Percentiles rank a stretch among this genome's conserved stretches.
These are phyloP conservation scores for Glaciozyma antarctica DNA, from an alignment of 768 basidiomycete genomes.

Conservation along the genomic window DNA sequence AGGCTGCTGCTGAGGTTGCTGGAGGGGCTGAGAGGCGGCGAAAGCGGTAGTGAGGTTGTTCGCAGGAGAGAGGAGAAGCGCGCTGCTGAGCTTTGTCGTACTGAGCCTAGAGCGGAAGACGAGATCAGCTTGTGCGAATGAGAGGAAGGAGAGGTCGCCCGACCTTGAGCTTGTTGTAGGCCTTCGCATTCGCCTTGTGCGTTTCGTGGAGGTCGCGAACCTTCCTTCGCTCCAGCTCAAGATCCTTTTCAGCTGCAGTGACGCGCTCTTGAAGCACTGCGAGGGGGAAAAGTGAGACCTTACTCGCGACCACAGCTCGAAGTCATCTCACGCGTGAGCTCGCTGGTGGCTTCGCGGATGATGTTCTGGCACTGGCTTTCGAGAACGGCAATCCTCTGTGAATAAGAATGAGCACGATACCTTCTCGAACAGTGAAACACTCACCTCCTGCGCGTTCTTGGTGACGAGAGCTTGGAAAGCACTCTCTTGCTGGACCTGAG, in stretches of 20 bases:
- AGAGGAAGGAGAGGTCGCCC: not conserved
- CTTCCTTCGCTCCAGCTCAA: constrained; percentile 30
- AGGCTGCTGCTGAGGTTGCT: not conserved
- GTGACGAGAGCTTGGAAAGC: constrained; percentile 26
- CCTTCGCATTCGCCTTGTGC: constrained; percentile 31
- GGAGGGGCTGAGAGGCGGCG: not conserved
- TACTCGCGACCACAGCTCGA: not conserved
- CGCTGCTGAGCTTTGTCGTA: not conserved
- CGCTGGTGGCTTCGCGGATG: constrained; percentile 20
- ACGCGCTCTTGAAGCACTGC: constrained; percentile 12
- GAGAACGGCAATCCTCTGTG: constrained; percentile 17
- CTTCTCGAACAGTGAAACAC: not conserved
- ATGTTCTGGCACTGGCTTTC: constrained; percentile 27
- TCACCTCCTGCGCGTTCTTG: constrained; percentile 26
- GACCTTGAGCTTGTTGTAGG: constrained; percentile 35
- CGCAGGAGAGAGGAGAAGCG: not conserved
- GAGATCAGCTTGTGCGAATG: not conserved
- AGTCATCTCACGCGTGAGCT: constrained; percentile 7
- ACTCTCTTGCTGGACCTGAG: constrained; percentile 25
- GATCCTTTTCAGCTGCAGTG: constrained; percentile 20
- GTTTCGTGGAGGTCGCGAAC: constrained; percentile 33
- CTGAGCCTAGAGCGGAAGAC: not conserved
- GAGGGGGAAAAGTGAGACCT: not conserved
- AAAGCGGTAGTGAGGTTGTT: not conserved
- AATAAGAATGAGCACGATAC: not conserved